Evolutionary conservation across 306 rosid genomes (phyloP).

Genomic region (Rubus idaeus): DNA sequence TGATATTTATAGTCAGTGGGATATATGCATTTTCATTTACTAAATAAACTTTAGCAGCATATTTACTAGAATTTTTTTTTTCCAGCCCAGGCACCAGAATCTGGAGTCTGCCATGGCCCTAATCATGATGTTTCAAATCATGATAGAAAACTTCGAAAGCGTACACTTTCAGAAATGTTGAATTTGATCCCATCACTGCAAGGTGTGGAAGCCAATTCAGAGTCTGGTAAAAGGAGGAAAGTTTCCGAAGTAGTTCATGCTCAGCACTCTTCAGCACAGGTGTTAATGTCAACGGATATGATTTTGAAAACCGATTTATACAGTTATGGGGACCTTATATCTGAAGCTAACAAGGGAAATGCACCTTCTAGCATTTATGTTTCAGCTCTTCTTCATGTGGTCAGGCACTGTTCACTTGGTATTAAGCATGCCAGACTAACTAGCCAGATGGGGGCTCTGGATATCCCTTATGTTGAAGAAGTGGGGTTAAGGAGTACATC

Average conservation of each 20-base stretch:
- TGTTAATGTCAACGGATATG: conserved; percentile 44
- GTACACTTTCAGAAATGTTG: conserved; percentile 77
- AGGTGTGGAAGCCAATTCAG: conserved; percentile 46
- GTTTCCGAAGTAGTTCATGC: conserved; percentile 45
- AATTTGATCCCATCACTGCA: conserved; percentile 81
- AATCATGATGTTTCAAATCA: conserved; percentile 52
- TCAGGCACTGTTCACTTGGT: conserved; percentile 89
- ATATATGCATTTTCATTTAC: conserved; percentile 15
- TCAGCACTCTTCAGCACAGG: conserved; percentile 49
- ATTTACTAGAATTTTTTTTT: conserved; percentile 36
- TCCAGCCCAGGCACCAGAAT: conserved; percentile 74
- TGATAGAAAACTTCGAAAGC: conserved; percentile 65
- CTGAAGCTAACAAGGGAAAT: conserved; percentile 85
- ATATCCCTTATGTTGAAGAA: conserved; percentile 92
- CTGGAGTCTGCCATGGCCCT: conserved; percentile 39
- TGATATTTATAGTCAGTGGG: conserved; percentile 24
- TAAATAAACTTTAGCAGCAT: conserved; percentile 6
- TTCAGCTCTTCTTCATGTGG: conserved; percentile 90
- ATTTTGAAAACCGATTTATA: conserved; percentile 57
- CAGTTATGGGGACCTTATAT: conserved; percentile 72
- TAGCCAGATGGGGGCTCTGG: conserved; percentile 93
- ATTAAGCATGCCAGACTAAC: conserved; percentile 94
- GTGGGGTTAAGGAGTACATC: conserved; percentile 81
- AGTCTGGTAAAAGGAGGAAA: conserved; percentile 62
- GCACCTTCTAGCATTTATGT: conserved; percentile 85